Evolutionary conservation across 2,329 filamentous ascomycete species (phyloP), one percentile per base, ranked within the genome.

Genomic region (Calycina herbarum): DNA sequence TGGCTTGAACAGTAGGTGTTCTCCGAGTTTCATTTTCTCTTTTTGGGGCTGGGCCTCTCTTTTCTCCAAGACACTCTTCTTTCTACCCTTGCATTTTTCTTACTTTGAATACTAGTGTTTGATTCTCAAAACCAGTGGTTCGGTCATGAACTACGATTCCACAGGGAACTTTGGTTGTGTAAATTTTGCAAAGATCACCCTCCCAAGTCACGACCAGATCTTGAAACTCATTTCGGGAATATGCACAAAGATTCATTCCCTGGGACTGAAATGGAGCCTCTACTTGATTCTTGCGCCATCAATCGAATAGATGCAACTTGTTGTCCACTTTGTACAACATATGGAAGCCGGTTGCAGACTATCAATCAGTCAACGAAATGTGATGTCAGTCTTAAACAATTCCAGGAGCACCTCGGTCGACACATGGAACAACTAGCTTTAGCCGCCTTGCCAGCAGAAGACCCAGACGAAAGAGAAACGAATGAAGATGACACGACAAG

Each of bases 91-190:
- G 33, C 10, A 35, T 35, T 35, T 8, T 8, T 8, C 33, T 35
- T 38, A 13, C 8, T 38, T 15, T 38, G 6, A 38, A 38, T 13
- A 13, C 8, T 40, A 40, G 11, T 77, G 62, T 77, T 77, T 58
- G 66, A 64, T 3, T 72, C 71, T 58, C 68, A 72, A 1, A 69
- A 73, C 38, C 67, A 74, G 20, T 78, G 75, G 75, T 77, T 76
- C 17, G 59, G 71, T 5, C 76, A 78, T 61, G 75, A 78, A 60
- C 42, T 77, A 24, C 70, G 74, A 15, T 63, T 57, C 24, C 74
- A 77, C 58, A 63, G 75, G 58, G 57, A 66, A 48, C 67, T 72
- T 33, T 78, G 72, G 69, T 57, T 27, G 0, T 77, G 75, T 54
- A 57, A 65, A 7, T 61, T 70, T 3, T 77, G 75, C 27, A n/a